Evolutionary conservation across 352 stramenopile species (phyloP), one percentile per base, ranked within the genome.

Genomic region (Globisporangium orthogonon): DNA sequence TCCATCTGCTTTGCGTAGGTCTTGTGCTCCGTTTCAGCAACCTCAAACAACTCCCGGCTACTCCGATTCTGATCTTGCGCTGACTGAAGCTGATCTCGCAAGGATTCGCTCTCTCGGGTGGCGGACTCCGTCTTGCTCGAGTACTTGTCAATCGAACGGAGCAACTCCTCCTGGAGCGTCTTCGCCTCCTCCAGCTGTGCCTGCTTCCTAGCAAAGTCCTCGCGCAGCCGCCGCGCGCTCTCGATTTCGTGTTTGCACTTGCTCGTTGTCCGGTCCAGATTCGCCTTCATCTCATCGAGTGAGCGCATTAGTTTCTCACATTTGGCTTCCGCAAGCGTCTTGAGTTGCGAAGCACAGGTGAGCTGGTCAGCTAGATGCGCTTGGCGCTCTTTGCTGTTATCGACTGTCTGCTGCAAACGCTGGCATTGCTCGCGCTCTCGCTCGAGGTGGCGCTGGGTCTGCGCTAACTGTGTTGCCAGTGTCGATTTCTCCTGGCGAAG

Each of bases 131-230:
- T 50, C 10, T 63, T 66, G 0, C 41, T 37, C 18, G 76, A 61
- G 47, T 83, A 71, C 37, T 77, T 70, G 23, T 88, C 76, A 11
- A 91, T 70, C 0, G 74, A 82, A 7, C 65, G 46, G 4, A 93
- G 69, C 2, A 93, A 17, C 31, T 86, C 78, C 39, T 93, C 83
- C 50, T 93, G 83, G 1, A 93, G 63, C 0, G 61, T 56, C 40
- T 87, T 85, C 13, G 89, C 59, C 50, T 89, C 83, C 6, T 87
- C 67, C 2, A 89, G 58, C 54, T 83, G 73, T 2, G 50, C 39
- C 29, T 73, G 61, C 5, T 67, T 67, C 10, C 62, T 65, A 10
- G 55, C 13, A 10, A 44, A 58, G 0, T 80, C 64, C 1, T 60
- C 52, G 33, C 65, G 17, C 47, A 78, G 56, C 43, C 3, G 41